Conservation (phyloP, 441 rosid genomes). For the Mallotus japonicus region DNA sequence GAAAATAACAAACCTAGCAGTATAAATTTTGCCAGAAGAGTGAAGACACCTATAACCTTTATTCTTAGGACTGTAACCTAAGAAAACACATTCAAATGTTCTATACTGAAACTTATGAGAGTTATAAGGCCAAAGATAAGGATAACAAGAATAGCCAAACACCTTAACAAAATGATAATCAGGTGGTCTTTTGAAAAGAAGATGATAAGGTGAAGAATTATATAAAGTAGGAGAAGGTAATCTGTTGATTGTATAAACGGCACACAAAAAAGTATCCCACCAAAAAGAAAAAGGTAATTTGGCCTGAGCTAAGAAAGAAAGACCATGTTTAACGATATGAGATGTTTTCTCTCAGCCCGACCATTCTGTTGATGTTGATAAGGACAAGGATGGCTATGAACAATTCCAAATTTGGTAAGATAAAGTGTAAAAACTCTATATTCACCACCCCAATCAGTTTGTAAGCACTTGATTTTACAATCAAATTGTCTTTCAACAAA, state of each 20-base stretch:
- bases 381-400: background rate
- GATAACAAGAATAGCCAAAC: background rate
- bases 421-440: too few relatives aligned
- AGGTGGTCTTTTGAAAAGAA: background rate
- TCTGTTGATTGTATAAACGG: background rate
- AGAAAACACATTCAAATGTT: too few relatives aligned
- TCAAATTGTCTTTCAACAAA: background rate
- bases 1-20: too few relatives aligned
- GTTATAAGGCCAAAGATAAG: background rate
- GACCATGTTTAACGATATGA: too few relatives aligned
- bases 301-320: background rate
- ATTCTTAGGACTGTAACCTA: background rate
- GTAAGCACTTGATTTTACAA: too few relatives aligned
- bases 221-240: background rate
- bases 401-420: background rate
- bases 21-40: too few relatives aligned
- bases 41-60: too few relatives aligned
- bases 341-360: background rate
- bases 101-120: background rate
- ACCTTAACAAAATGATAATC: background rate
- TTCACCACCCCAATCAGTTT: too few relatives aligned
- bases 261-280: background rate
- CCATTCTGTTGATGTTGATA: background rate
- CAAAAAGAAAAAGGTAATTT: background rate
- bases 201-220: background rate